These are phyloP conservation scores for Ogataea glucozyma DNA, from an alignment of 805 yeast species.

Conservation along the genomic window DNA sequence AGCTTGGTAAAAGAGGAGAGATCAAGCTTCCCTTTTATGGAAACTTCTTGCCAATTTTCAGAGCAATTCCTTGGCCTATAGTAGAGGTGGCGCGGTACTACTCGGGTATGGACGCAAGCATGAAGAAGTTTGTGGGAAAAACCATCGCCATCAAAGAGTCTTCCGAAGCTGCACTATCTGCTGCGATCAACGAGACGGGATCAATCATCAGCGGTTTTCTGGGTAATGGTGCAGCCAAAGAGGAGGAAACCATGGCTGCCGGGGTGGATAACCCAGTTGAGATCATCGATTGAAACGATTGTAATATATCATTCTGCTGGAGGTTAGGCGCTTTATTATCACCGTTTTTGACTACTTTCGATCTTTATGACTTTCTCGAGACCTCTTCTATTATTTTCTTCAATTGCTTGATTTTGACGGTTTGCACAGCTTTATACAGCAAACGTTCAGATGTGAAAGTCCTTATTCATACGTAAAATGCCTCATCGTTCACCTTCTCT, in stretches of 20 bases:
- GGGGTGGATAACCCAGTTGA: neutral
- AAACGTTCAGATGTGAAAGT: too few relatives aligned
- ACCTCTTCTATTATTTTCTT: neutral
- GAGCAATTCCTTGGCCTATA: conserved; percentile 73
- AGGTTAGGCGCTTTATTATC: neutral
- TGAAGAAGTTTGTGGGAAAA: conserved; percentile 35
- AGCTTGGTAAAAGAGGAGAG: conserved; percentile 64
- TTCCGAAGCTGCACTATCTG: conserved; percentile 19
- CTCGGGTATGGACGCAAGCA: conserved; percentile 66
- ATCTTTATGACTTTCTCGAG: neutral
- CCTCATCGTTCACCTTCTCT: conserved; percentile 20
- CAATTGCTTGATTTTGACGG: neutral
- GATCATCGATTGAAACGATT: neutral
- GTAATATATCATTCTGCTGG: neutral
- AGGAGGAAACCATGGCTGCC: conserved; percentile 7
- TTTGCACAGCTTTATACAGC: conserved; percentile 5
- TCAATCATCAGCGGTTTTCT: conserved; percentile 22
- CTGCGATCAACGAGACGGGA: conserved; percentile 23
- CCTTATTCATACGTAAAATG: too few relatives aligned
- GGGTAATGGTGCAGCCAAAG: conserved; percentile 13
- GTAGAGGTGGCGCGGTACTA: conserved; percentile 52
- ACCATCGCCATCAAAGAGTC: conserved; percentile 21
- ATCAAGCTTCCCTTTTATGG: conserved; percentile 78
- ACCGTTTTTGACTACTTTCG: neutral
- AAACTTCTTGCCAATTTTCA: conserved; percentile 66